A percentile compares a stretch with the other conserved stretches of the same genome.
These are phyloP conservation scores for Apophysomyces sp. DNA, from an alignment of 371 early-diverging fungal species.

Conservation along the genomic window DNA sequence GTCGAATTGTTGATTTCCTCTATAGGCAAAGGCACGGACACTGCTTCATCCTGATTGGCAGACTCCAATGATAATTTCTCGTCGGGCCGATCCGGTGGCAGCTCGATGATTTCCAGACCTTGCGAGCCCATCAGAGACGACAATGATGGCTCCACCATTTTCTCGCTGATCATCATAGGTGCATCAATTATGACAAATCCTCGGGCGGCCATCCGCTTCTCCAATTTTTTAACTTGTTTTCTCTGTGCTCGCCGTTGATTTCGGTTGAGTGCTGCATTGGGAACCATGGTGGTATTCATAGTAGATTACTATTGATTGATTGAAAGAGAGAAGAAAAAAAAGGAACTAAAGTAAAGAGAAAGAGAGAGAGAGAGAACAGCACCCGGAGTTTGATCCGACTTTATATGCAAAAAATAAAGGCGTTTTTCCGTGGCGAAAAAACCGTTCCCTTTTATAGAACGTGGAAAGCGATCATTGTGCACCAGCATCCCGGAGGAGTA, in stretches of 20 bases:
- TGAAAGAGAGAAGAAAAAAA: background rate
- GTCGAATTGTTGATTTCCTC: background rate
- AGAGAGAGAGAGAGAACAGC: background rate
- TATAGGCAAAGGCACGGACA: background rate
- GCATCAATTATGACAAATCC: background rate
- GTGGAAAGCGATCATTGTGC: background rate
- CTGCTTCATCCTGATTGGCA: background rate
- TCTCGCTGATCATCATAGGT: background rate
- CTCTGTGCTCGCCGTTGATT: background rate
- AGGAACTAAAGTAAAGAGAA: background rate
- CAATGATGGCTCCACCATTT: background rate
- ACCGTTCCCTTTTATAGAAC: background rate
- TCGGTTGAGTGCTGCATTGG: background rate
- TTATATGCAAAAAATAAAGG: background rate
- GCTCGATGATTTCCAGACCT: background rate
- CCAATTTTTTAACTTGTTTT: background rate
- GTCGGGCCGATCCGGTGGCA: background rate
- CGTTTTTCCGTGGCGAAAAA: background rate
- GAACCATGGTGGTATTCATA: too few relatives aligned
- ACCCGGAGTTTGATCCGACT: background rate
- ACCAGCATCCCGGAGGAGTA: too few relatives aligned
- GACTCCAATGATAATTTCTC: background rate
- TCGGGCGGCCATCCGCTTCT: background rate
- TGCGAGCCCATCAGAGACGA: background rate
- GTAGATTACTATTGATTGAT: background rate